phyloP scores from a whole-genome alignment of 2,329 filamentous ascomycete species.

The Daldinia sp. region DNA sequence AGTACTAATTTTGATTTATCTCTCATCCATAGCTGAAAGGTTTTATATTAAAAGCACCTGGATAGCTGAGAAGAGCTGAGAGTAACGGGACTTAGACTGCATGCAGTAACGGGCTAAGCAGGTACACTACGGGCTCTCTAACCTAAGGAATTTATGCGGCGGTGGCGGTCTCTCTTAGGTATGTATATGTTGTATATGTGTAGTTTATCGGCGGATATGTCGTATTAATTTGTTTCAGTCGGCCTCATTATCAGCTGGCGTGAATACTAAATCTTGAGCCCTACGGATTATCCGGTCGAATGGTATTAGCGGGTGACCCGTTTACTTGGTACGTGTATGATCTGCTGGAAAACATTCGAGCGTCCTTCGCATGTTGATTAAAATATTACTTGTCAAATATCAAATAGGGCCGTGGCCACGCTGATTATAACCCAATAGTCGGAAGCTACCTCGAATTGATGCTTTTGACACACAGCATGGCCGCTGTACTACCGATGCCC shows the following conservation, averaged over 20 bases:
- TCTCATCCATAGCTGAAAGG: background rate
- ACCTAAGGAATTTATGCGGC: background rate
- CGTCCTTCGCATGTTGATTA: background rate
- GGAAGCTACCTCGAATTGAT: conserved; percentile 23
- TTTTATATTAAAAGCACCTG: conserved; percentile 2
- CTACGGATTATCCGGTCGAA: conserved; percentile 17
- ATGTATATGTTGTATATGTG: background rate
- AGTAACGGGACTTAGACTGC: background rate
- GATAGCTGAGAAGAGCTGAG: background rate
- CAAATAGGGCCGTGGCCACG: conserved; percentile 1
- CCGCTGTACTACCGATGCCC: conserved; percentile 37
- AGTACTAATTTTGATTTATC: background rate
- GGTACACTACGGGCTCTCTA: background rate
- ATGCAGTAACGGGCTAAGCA: conserved; percentile 1
- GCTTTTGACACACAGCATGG: conserved; percentile 35
- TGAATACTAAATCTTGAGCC: conserved; percentile 16
- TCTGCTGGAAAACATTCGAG: background rate
- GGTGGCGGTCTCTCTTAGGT: background rate
- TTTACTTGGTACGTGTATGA: background rate
- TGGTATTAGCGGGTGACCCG: conserved; percentile 4
- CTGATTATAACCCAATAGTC: conserved; percentile 16
- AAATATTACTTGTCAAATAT: conserved; percentile 3
- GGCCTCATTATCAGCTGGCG: conserved; percentile 40
- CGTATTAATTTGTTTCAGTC: conserved; percentile 17
- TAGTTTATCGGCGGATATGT: conserved; percentile 13